These are phyloP conservation scores for Candida maris DNA, from an alignment of 805 yeast genomes.

Conservation along the genomic window DNA sequence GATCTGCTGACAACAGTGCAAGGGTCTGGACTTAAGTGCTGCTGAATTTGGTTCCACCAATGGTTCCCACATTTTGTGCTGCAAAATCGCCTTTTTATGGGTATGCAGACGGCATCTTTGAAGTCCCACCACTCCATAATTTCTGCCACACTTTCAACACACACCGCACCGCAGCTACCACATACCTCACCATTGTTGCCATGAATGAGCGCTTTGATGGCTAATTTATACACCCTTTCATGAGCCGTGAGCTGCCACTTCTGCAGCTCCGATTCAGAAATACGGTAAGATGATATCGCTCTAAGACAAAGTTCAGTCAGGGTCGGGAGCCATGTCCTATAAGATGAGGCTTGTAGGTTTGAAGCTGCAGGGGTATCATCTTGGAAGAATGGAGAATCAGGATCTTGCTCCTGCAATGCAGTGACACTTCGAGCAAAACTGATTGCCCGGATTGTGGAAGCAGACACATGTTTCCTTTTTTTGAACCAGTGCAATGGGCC, in stretches of 20 bases:
- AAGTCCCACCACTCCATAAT: conserved; percentile 68
- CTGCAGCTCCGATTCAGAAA: conserved; percentile 50
- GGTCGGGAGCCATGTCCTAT: conserved; percentile 39
- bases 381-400: conserved; percentile 9
- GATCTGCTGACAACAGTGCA: conserved; percentile 55
- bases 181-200: conserved; percentile 52
- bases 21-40: conserved; percentile 44
- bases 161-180: conserved; percentile 44
- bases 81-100: conserved; percentile 55
- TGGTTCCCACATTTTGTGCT: conserved; percentile 42
- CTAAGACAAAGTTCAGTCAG: conserved; percentile 47
- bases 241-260: conserved; percentile 52
- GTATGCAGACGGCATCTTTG: conserved; percentile 44
- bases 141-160: conserved; percentile 56
- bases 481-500: conserved; percentile 30
- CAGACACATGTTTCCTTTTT: conserved; percentile 20
- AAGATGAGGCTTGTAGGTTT: too few relatives aligned
- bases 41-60: conserved; percentile 27
- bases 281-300: conserved; percentile 47
- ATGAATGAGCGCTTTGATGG: conserved; percentile 50
- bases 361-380: too few relatives aligned
- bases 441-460: conserved; percentile 20
- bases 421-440: conserved; percentile 29
- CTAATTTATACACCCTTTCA: conserved; percentile 39
- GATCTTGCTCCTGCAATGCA: conserved; percentile 30